These are phyloP conservation scores for Macaranga tanarius DNA, from an alignment of 441 rosid species.

Conservation along the genomic window DNA sequence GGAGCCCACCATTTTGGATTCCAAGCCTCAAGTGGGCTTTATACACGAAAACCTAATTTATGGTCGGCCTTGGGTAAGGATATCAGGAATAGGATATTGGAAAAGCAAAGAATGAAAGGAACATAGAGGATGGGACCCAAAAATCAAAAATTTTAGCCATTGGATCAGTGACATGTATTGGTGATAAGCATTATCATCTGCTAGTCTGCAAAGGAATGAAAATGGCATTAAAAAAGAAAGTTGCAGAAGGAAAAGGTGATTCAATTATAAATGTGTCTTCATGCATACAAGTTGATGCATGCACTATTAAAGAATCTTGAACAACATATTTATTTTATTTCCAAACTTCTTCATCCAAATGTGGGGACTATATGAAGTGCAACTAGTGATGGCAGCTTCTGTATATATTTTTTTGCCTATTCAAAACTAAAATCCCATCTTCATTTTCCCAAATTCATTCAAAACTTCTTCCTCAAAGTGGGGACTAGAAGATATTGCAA, in stretches of 20 bases:
- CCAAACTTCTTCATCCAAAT: too few relatives aligned
- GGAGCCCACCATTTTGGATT: conserved; percentile 24
- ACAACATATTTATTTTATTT: too few relatives aligned
- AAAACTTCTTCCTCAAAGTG: too few relatives aligned
- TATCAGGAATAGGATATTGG: conserved; percentile 10
- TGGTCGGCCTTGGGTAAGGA: conserved; percentile 23
- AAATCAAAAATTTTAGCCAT: not conserved
- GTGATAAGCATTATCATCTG: conserved; percentile 13
- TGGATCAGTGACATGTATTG: not conserved
- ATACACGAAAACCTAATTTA: not conserved
- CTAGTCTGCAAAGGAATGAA: conserved; percentile 1
- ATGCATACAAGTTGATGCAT: not conserved
- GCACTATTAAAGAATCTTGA: too few relatives aligned
- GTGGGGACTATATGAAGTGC: too few relatives aligned
- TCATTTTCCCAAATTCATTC: too few relatives aligned
- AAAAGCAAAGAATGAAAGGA: not conserved
- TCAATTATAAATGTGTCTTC: conserved; percentile 3
- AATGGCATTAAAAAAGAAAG: not conserved
- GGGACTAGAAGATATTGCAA: too few relatives aligned
- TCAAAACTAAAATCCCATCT: too few relatives aligned
- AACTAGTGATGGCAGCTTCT: too few relatives aligned
- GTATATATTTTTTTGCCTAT: too few relatives aligned
- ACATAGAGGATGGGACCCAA: not conserved
- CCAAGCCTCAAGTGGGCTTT: conserved; percentile 10
- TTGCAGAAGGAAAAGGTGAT: not conserved